Percentiles rank a stretch among this genome's conserved stretches.
phyloP scores from a whole-genome alignment of 2,329 filamentous ascomycete species.

The Ophiostoma ulmi region DNA sequence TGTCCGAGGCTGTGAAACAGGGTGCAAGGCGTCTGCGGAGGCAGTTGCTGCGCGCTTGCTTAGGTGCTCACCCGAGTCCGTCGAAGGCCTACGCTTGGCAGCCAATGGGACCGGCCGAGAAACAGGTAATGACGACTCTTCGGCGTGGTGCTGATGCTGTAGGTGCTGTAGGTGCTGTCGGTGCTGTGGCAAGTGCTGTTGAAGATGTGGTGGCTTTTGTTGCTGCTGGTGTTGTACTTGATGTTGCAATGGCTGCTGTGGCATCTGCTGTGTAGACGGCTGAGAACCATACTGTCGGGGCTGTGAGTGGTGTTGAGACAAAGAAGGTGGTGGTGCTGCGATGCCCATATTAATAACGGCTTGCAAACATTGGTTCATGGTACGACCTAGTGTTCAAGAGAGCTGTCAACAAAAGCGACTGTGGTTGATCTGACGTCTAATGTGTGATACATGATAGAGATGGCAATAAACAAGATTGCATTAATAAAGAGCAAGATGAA shows the following conservation, averaged over 20 bases:
- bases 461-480: neutral
- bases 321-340: slow-evolving; percentile 2
- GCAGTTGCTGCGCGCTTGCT: slow-evolving; percentile 33
- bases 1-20: slow-evolving; percentile 23
- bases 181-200: neutral
- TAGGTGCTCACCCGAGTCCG: slow-evolving; percentile 33
- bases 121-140: slow-evolving; percentile 19
- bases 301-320: slow-evolving; percentile 26
- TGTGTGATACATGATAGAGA: neutral
- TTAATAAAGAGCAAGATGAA: neutral
- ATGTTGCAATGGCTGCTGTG: neutral
- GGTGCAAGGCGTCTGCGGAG: slow-evolving; percentile 26
- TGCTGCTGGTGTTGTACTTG: slow-evolving; percentile 1
- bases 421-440: neutral
- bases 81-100: slow-evolving; percentile 34
- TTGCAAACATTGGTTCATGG: slow-evolving; percentile 35
- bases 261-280: slow-evolving; percentile 1
- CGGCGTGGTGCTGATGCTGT: slow-evolving; percentile 30
- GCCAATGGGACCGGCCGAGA: neutral
- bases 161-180: slow-evolving; percentile 21
- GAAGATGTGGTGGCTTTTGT: neutral
- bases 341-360: slow-evolving; percentile 33
- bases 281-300: slow-evolving; percentile 28
- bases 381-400: slow-evolving; percentile 33
- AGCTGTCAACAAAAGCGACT: slow-evolving; percentile 15